A percentile compares a stretch with the other conserved stretches of the same genome.
Evolutionary conservation across 2,329 filamentous ascomycete genomes (phyloP).

Genomic region (Raffaelea deltoideospora): DNA sequence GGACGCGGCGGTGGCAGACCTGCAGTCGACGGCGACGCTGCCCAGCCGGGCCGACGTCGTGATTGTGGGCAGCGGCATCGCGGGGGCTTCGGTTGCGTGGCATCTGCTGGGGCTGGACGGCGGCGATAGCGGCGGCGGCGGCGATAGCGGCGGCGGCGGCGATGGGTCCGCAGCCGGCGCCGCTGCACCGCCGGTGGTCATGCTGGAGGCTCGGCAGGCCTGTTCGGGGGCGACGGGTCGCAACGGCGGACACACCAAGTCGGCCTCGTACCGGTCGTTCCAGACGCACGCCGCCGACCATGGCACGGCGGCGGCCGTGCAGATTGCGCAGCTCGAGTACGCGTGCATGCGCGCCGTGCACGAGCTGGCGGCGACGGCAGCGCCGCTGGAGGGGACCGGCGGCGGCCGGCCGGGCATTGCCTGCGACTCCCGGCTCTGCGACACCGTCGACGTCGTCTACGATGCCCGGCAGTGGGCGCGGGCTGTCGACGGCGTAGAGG

Average conservation of each 20-base stretch:
- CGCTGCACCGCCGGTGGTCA: conserved; percentile 41
- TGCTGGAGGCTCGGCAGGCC: conserved; percentile 50
- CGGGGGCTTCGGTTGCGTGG: conserved; percentile 43
- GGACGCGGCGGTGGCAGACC: conserved; percentile 33
- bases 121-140: background rate
- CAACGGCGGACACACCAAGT: conserved; percentile 31
- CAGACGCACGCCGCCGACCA: conserved; percentile 25
- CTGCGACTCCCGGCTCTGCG: conserved; percentile 33
- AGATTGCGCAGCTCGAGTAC: conserved; percentile 35
- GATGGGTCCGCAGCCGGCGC: conserved; percentile 9
- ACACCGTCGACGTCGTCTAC: conserved; percentile 44
- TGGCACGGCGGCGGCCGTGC: conserved; percentile 32
- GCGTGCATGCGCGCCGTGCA: conserved; percentile 40
- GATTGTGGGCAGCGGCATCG: conserved; percentile 50
- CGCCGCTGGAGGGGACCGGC: too few species aligned
- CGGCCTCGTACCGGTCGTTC: conserved; percentile 33
- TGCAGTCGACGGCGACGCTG: conserved; percentile 30
- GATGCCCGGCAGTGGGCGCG: conserved; percentile 25
- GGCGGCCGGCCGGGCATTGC: conserved; percentile 26
- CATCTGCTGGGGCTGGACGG: conserved; percentile 22
- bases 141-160: background rate
- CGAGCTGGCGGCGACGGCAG: conserved; percentile 30
- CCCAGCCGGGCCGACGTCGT: conserved; percentile 41
- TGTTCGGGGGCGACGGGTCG: conserved; percentile 53
- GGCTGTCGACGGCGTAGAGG: conserved; percentile 22